Evolutionary conservation across 2,329 filamentous ascomycete species (phyloP).

Genomic region (Huntiella moniliformis): DNA sequence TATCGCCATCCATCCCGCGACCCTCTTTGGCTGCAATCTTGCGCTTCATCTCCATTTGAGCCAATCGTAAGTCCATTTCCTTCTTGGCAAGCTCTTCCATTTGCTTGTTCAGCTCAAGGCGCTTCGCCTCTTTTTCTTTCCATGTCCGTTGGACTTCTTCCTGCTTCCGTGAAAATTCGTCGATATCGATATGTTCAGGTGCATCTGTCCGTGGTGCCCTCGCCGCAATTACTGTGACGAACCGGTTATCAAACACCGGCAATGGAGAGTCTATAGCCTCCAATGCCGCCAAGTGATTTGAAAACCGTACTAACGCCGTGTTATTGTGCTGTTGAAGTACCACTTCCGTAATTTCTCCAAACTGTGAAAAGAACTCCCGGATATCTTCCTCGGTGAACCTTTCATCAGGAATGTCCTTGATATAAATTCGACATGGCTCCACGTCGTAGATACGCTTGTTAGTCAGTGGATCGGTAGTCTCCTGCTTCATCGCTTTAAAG

Average conservation of each 20-base stretch:
- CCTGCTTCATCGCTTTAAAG: slow-evolving; percentile 15
- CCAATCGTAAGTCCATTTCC: slow-evolving; percentile 40
- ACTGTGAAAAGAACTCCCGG: slow-evolving; percentile 50
- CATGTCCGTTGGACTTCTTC: slow-evolving; percentile 51
- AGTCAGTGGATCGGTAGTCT: slow-evolving; percentile 19
- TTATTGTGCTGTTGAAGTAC: slow-evolving; percentile 47
- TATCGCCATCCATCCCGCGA: slow-evolving; percentile 25
- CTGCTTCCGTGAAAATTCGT: slow-evolving; percentile 50
- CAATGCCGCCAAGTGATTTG: slow-evolving; percentile 45
- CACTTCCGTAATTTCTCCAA: slow-evolving; percentile 46
- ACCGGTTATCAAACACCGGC: slow-evolving; percentile 67
- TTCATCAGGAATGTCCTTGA: slow-evolving; percentile 61
- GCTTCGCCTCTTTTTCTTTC: slow-evolving; percentile 44
- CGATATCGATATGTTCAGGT: slow-evolving; percentile 41
- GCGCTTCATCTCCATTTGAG: slow-evolving; percentile 45
- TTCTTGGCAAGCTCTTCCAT: slow-evolving; percentile 46
- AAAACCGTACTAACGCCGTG: slow-evolving; percentile 51
- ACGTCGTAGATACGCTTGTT: slow-evolving; percentile 35
- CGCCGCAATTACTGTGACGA: slow-evolving; percentile 45
- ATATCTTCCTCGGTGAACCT: slow-evolving; percentile 47
- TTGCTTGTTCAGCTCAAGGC: slow-evolving; percentile 42
- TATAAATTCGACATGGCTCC: slow-evolving; percentile 48
- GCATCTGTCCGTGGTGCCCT: slow-evolving; percentile 7
- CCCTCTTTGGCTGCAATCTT: slow-evolving; percentile 41
- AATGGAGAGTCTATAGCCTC: slow-evolving; percentile 60